These are phyloP conservation scores for Microdochium paspali DNA, from an alignment of 2,329 filamentous ascomycete species.

Conservation along the genomic window DNA sequence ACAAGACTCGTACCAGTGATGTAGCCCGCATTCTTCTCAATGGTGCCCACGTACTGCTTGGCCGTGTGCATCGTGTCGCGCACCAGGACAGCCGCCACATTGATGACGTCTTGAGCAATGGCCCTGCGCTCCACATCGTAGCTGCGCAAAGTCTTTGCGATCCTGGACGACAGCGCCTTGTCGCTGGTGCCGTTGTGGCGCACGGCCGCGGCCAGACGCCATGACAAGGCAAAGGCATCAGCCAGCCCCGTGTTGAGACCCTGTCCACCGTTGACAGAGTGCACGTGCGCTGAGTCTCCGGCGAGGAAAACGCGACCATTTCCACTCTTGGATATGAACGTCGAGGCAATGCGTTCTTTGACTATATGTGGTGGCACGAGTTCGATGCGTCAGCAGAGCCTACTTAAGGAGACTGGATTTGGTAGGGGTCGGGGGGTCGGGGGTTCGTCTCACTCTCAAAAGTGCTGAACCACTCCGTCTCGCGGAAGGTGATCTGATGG, in stretches of 20 bases:
- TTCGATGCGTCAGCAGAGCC: too few relatives aligned
- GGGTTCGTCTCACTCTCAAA: slow-evolving; percentile 36
- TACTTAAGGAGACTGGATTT: too few relatives aligned
- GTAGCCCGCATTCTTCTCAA: slow-evolving; percentile 36
- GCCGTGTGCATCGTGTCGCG: slow-evolving; percentile 32
- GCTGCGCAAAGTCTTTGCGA: slow-evolving; percentile 23
- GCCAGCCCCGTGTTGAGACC: slow-evolving; percentile 50
- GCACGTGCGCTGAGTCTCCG: slow-evolving; percentile 48
- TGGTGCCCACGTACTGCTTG: slow-evolving; percentile 34
- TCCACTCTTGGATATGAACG: slow-evolving; percentile 27
- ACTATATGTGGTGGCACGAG: too few relatives aligned
- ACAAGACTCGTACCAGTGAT: slow-evolving; percentile 28
- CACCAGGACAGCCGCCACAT: slow-evolving; percentile 34
- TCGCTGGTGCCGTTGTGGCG: too few relatives aligned
- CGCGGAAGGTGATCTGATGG: slow-evolving; percentile 28
- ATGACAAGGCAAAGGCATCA: slow-evolving; percentile 44
- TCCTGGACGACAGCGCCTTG: slow-evolving; percentile 11
- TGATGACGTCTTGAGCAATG: slow-evolving; percentile 33
- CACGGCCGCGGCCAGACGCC: slow-evolving; percentile 32
- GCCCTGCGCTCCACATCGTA: slow-evolving; percentile 34
- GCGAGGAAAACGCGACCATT: slow-evolving; percentile 38
- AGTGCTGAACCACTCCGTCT: slow-evolving; percentile 39
- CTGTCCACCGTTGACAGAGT: slow-evolving; percentile 46
- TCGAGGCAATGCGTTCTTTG: slow-evolving; percentile 28
- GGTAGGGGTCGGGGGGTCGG: too few relatives aligned